These are phyloP conservation scores for Trichosporon sp. DNA, from an alignment of 1,284 basidiomycete species.

Conservation along the genomic window DNA sequence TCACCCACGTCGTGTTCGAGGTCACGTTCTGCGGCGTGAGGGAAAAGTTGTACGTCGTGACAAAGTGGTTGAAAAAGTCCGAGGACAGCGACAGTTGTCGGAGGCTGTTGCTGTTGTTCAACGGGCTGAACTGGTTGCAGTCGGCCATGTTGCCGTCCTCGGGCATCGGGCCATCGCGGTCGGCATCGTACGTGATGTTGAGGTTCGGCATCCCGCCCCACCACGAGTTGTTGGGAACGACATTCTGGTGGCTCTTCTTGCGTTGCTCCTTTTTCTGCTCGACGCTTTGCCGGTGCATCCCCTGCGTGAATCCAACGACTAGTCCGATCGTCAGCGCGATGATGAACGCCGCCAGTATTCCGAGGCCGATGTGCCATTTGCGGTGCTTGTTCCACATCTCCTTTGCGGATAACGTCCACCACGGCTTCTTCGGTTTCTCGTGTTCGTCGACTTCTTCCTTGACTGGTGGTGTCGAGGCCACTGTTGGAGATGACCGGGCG, in stretches of 20 bases:
- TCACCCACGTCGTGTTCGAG: background rate
- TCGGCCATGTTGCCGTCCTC: conserved; percentile 34
- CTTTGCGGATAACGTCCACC: background rate
- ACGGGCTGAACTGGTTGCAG: conserved; percentile 36
- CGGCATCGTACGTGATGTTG: conserved; percentile 34
- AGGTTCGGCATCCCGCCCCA: conserved; percentile 12
- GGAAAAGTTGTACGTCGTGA: conserved; percentile 32
- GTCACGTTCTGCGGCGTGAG: conserved; percentile 8
- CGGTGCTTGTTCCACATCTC: conserved; percentile 29
- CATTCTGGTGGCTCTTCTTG: background rate
- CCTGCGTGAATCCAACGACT: conserved; percentile 28
- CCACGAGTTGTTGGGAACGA: background rate
- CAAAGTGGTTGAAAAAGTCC: conserved; percentile 17
- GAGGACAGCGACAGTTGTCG: conserved; percentile 18
- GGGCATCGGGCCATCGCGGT: conserved; percentile 37
- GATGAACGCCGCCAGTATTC: conserved; percentile 23
- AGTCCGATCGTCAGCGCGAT: conserved; percentile 38
- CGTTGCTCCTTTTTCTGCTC: background rate
- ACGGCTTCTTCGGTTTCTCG: background rate
- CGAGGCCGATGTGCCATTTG: conserved; percentile 29
- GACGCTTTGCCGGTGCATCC: background rate
- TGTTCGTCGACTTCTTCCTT: background rate
- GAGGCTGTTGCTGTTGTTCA: conserved; percentile 29
- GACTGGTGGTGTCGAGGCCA: background rate
- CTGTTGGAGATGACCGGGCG: conserved; percentile 5